Conservation (phyloP, 177 flowering plant genomes). For the Vitis hybrid region DNA sequence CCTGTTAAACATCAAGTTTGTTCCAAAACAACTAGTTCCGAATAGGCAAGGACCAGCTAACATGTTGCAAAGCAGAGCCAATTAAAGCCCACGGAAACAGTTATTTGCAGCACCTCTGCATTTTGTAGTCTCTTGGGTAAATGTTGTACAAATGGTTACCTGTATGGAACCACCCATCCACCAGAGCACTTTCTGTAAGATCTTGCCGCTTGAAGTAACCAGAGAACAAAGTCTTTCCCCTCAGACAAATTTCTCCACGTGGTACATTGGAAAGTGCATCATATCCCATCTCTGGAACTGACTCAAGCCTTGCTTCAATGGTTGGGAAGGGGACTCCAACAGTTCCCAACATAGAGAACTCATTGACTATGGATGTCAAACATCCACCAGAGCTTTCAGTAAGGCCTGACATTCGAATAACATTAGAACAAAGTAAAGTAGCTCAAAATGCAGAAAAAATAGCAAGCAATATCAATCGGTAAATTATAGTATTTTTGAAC, state of each 20-base stretch:
- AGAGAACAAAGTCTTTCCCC: conserved; percentile 85
- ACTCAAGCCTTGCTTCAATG: conserved; percentile 90
- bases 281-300: conserved; percentile 98
- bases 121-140: background rate
- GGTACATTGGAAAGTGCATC: conserved; percentile 77
- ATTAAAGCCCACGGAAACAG: background rate
- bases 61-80: no score
- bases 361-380: conserved; percentile 72
- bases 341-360: conserved; percentile 75
- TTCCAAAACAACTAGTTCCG: background rate
- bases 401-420: conserved; percentile 53
- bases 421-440: background rate
- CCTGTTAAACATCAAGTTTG: background rate
- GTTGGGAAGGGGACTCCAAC: conserved; percentile 86
- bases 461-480: background rate
- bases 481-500: background rate
- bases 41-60: background rate
- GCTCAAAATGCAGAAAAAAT: background rate
- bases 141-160: conserved; percentile 39
- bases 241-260: conserved; percentile 93
- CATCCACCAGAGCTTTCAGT: conserved; percentile 94
- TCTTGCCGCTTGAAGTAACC: conserved; percentile 89
- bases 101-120: background rate
- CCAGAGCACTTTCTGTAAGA: conserved; percentile 65
- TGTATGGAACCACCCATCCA: conserved; percentile 98